Conservation (phyloP, 2,329 filamentous ascomycete species). For the Fusarium cyanostomum region DNA sequence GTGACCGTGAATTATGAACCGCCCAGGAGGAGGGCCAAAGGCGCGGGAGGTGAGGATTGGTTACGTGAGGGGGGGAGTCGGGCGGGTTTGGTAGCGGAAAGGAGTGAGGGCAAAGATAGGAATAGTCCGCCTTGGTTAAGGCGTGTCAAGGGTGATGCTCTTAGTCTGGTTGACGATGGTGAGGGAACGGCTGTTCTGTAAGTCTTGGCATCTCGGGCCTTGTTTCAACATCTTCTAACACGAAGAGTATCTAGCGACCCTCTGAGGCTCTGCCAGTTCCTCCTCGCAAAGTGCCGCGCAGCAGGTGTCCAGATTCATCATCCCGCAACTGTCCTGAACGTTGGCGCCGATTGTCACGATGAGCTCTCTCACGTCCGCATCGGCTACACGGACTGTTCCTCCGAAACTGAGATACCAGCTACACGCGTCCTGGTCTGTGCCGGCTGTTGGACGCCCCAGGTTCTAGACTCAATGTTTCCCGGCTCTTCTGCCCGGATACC, state of each 20-base stretch:
- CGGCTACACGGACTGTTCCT: slow-evolving; percentile 53
- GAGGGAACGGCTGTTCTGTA: slow-evolving; percentile 72
- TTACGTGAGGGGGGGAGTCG: slow-evolving; percentile 70
- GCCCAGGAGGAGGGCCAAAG: slow-evolving; percentile 49
- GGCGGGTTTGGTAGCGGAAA: slow-evolving; percentile 56
- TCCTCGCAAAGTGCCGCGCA: slow-evolving; percentile 65
- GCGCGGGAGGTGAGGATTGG: slow-evolving; percentile 69
- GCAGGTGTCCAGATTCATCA: slow-evolving; percentile 73
- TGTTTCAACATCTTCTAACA: slow-evolving; percentile 3
- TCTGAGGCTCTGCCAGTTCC: slow-evolving; percentile 69
- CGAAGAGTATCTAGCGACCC: slow-evolving; percentile 65
- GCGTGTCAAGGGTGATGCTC: slow-evolving; percentile 60
- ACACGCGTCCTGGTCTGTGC: slow-evolving; percentile 72
- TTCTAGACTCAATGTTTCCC: slow-evolving; percentile 74
- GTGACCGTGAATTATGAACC: slow-evolving; percentile 64
- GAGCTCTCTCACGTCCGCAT: slow-evolving; percentile 64
- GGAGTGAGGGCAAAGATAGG: slow-evolving; percentile 44
- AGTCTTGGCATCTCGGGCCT: slow-evolving; percentile 41
- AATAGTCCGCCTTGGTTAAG: slow-evolving; percentile 46
- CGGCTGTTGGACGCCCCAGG: slow-evolving; percentile 75
- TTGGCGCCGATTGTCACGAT: slow-evolving; percentile 61
- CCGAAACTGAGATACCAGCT: slow-evolving; percentile 66
- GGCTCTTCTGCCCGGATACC: slow-evolving; percentile 61
- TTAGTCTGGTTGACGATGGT: slow-evolving; percentile 70
- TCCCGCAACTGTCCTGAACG: slow-evolving; percentile 64